Base-by-base conservation (phyloP, 768 basidiomycete species). In the Auriculariales sp. region DNA sequence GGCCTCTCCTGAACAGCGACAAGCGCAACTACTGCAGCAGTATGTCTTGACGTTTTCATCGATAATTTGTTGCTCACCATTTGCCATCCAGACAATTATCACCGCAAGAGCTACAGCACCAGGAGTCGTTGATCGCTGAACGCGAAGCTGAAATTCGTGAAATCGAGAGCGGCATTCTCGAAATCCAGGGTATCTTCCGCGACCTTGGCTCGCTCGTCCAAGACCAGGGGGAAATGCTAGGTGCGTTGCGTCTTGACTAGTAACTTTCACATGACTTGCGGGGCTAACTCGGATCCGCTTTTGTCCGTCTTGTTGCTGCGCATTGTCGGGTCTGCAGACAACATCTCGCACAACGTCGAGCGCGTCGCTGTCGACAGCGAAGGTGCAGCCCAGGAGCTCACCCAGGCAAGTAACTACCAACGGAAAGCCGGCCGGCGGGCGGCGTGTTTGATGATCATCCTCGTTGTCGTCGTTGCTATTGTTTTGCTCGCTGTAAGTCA, bases 131-230 rank as follows among this genome's bases (percentile, higher is more conserved):
- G 31, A 91, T 95, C 48, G 81, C 84, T 47, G 95, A 99, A 61
- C 83, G 95, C 15, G 94, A 99, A 62, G 73, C 72, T 0, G 95
- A 98, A 59, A 98, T 98, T 49, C 78, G 86, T 47, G 92, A 97
- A 61, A 99, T 99, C 47, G 95, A 99, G 65, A 81, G 79, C 5
- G 94, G 95, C 5, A 97, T 99, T 49, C 90, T 94, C 59, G 94
- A 99, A 64, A 66, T 99, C 42, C 78, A 87, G 25, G 90, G 97
- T 65, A 97, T 99, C 60, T 98, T 99, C 73, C 78, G 87, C 46
- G 93, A 98, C 65, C 68, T 99, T 42, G 94, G 93, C 36, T 93
- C 91, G 14, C 72, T 99, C 42, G 93, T 99, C 1, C 78, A 81
- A 52, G 89, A 97, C 61, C 95, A 99, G 63, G 93, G 93, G 11